Evolutionary conservation across 1,284 basidiomycete genomes (phyloP).

Genomic region (Thelephora terrestris): DNA sequence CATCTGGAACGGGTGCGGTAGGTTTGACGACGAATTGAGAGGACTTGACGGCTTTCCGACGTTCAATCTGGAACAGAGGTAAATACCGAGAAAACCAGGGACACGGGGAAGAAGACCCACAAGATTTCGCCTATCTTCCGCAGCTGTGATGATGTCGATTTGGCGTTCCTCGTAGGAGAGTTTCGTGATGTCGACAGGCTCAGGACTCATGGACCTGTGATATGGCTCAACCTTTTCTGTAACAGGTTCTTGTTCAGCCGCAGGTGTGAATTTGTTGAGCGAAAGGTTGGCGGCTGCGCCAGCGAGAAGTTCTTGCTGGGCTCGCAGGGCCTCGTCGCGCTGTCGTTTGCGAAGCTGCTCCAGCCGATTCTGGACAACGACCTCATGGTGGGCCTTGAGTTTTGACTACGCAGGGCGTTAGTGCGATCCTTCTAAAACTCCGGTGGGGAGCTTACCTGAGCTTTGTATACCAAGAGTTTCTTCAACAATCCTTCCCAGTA

Average conservation of each 20-base stretch:
- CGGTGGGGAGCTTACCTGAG: slow-evolving; percentile 56
- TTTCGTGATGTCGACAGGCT: slow-evolving; percentile 57
- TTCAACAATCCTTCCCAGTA: slow-evolving; percentile 95
- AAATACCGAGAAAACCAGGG: background rate
- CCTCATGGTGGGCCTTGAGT: slow-evolving; percentile 86
- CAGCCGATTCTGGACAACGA: slow-evolving; percentile 90
- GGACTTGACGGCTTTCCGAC: slow-evolving; percentile 67
- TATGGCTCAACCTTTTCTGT: slow-evolving; percentile 67
- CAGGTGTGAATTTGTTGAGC: slow-evolving; percentile 31
- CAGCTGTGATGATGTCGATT: slow-evolving; percentile 63
- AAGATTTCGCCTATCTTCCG: slow-evolving; percentile 54
- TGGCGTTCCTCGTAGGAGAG: slow-evolving; percentile 70
- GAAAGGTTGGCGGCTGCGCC: slow-evolving; percentile 47
- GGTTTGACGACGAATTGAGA: slow-evolving; percentile 77
- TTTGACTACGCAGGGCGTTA: slow-evolving; percentile 52
- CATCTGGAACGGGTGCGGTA: slow-evolving; percentile 37
- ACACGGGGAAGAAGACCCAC: slow-evolving; percentile 34
- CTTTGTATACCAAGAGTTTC: slow-evolving; percentile 94
- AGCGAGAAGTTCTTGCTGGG: slow-evolving; percentile 85
- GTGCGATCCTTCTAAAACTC: background rate
- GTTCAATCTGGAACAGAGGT: slow-evolving; percentile 45
- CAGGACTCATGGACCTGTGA: slow-evolving; percentile 75
- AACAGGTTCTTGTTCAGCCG: slow-evolving; percentile 32
- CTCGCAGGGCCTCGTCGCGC: slow-evolving; percentile 87
- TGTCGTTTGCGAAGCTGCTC: slow-evolving; percentile 94